Conservation (phyloP, 495 filamentous ascomycete genomes). For the Lasiosphaeria miniovina region DNA sequence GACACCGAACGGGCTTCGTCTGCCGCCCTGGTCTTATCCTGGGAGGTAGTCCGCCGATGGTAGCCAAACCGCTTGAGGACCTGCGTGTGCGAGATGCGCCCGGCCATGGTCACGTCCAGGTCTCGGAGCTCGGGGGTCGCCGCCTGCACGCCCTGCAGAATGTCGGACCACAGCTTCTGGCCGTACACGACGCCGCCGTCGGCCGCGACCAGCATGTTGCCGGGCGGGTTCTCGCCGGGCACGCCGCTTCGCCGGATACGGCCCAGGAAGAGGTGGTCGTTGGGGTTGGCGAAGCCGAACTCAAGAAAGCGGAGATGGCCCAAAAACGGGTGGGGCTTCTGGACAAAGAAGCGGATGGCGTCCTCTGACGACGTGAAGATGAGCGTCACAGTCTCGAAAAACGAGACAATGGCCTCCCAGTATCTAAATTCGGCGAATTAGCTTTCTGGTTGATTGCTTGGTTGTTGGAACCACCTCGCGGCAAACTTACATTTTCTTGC, state of each 20-base stretch:
- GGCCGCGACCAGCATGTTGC: background rate
- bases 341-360: constrained; percentile 23
- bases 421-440: constrained; percentile 16
- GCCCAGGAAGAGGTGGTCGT: constrained; percentile 24
- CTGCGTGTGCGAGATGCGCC: constrained; percentile 2
- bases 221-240: background rate
- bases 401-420: constrained; percentile 19
- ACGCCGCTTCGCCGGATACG: constrained; percentile 3
- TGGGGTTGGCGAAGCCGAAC: constrained; percentile 21
- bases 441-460: background rate
- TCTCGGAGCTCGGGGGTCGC: constrained; percentile 12
- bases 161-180: constrained; percentile 12
- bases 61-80: constrained; percentile 5
- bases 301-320: constrained; percentile 19
- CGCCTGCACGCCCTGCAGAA: constrained; percentile 6
- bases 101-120: constrained; percentile 15
- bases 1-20: background rate
- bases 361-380: constrained; percentile 27
- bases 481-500: constrained; percentile 26
- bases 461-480: background rate
- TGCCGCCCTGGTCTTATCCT: background rate
- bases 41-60: background rate
- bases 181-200: constrained; percentile 9
- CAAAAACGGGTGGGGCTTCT: constrained; percentile 18
- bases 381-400: constrained; percentile 24